These are phyloP conservation scores for Paramyrothecium sp. DNA, from an alignment of 2,329 filamentous ascomycete species.

Conservation along the genomic window DNA sequence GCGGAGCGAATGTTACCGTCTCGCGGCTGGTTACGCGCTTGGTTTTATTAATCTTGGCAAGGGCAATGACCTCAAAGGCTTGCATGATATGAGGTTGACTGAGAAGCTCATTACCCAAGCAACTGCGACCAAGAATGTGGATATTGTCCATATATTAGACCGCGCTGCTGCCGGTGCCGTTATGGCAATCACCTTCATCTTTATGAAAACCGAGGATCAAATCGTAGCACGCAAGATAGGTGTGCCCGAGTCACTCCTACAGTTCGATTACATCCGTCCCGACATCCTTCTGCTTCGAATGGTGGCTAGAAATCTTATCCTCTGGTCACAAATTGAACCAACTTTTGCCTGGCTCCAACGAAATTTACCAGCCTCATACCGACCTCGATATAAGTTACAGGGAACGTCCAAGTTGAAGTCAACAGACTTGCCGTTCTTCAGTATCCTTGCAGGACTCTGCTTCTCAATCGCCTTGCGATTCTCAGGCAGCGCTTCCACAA, in stretches of 20 bases:
- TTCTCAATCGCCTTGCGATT: slow-evolving; percentile 75
- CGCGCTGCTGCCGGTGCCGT: slow-evolving; percentile 92
- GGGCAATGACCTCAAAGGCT: slow-evolving; percentile 80
- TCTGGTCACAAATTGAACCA: slow-evolving; percentile 83
- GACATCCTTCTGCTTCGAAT: slow-evolving; percentile 90
- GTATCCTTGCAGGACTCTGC: slow-evolving; percentile 85
- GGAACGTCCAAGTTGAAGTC: slow-evolving; percentile 65
- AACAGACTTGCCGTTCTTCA: slow-evolving; percentile 87
- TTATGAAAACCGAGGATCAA: slow-evolving; percentile 92
- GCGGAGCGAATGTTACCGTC: slow-evolving; percentile 91
- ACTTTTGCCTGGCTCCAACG: slow-evolving; percentile 71
- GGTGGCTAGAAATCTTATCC: slow-evolving; percentile 83
- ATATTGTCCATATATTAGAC: slow-evolving; percentile 89
- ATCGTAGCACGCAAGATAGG: slow-evolving; percentile 89
- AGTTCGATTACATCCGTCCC: slow-evolving; percentile 94
- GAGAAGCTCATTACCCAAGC: slow-evolving; percentile 85
- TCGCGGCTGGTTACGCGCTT: slow-evolving; percentile 89
- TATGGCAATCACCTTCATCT: slow-evolving; percentile 85
- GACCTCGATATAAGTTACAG: slow-evolving; percentile 57
- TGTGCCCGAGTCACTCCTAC: slow-evolving; percentile 82
- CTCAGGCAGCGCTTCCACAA: slow-evolving; percentile 67
- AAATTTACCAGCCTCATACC: slow-evolving; percentile 72
- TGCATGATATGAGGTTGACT: slow-evolving; percentile 91
- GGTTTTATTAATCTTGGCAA: slow-evolving; percentile 94
- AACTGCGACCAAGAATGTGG: slow-evolving; percentile 84